Conservation (phyloP, 306 rosid genomes). For the Gastrolobium bilobum region DNA sequence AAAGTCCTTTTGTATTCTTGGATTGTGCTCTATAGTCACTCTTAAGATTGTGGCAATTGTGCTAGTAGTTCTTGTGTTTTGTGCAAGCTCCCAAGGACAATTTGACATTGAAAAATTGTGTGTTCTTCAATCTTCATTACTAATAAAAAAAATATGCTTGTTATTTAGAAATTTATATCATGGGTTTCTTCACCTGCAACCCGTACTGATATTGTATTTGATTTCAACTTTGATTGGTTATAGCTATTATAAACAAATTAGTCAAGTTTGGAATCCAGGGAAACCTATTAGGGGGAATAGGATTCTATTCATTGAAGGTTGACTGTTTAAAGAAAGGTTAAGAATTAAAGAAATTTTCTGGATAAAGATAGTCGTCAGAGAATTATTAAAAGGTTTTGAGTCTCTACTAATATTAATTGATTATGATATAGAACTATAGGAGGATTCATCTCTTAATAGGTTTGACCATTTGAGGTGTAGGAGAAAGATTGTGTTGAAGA, state of each 20-base stretch:
- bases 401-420: background rate
- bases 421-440: background rate
- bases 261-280: constrained; percentile 25
- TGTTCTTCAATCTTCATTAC: constrained; percentile 1
- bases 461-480: background rate
- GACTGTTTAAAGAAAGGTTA: constrained; percentile 44
- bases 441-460: background rate
- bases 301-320: constrained; percentile 34
- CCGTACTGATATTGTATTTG: constrained; percentile 29
- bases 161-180: background rate
- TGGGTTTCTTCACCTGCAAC: background rate
- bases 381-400: background rate
- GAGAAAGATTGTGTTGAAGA: background rate
- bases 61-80: constrained; percentile 2
- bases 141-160: constrained; percentile 29
- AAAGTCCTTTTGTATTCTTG: background rate
- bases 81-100: background rate
- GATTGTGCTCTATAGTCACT: background rate
- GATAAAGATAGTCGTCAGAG: background rate
- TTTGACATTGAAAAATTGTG: background rate
- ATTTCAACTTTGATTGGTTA: background rate
- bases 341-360: constrained; percentile 3
- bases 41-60: constrained; percentile 8
- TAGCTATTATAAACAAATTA: constrained; percentile 1
- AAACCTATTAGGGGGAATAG: constrained; percentile 4